Evolutionary conservation across 495 filamentous ascomycete genomes (phyloP).

Genomic region (Podospora bellae-mahoneyi): DNA sequence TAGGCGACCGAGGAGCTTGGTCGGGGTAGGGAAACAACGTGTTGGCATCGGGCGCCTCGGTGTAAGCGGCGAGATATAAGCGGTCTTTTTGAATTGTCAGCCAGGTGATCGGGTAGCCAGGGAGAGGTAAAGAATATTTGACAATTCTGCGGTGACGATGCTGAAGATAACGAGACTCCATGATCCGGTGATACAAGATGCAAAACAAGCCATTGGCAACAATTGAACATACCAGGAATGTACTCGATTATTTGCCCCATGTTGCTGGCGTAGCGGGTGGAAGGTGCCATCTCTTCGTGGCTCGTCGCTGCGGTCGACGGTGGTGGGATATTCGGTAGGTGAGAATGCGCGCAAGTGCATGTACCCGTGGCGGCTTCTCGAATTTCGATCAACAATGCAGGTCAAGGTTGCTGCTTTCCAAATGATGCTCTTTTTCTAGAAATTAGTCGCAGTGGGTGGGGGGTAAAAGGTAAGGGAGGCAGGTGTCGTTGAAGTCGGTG

Average conservation of each 20-base stretch:
- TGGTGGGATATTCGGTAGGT: neutral
- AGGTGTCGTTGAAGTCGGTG: neutral
- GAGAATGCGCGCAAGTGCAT: neutral
- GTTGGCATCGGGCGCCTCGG: constrained; percentile 68
- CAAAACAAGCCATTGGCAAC: neutral
- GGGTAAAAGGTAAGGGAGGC: neutral
- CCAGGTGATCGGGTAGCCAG: constrained; percentile 26
- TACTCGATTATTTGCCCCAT: constrained; percentile 57
- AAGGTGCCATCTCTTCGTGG: constrained; percentile 42
- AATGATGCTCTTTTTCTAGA: neutral
- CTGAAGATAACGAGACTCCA: neutral
- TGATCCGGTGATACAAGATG: neutral
- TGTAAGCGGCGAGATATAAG: constrained; percentile 90
- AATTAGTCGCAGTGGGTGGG: neutral
- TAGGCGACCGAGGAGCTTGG: constrained; percentile 56
- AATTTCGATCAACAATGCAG: neutral
- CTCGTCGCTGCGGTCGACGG: neutral
- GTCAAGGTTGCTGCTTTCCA: neutral
- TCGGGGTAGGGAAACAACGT: constrained; percentile 84
- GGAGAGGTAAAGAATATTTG: constrained; percentile 11
- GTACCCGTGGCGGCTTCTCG: neutral
- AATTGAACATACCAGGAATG: constrained; percentile 48
- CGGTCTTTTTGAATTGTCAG: constrained; percentile 63
- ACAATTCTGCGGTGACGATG: constrained; percentile 7
- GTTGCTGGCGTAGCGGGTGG: constrained; percentile 38